Percentiles rank a stretch among this genome's conserved stretches.
Conservation (phyloP, 2,329 filamentous ascomycete species). For the Sporothrix brunneoviolacea region DNA sequence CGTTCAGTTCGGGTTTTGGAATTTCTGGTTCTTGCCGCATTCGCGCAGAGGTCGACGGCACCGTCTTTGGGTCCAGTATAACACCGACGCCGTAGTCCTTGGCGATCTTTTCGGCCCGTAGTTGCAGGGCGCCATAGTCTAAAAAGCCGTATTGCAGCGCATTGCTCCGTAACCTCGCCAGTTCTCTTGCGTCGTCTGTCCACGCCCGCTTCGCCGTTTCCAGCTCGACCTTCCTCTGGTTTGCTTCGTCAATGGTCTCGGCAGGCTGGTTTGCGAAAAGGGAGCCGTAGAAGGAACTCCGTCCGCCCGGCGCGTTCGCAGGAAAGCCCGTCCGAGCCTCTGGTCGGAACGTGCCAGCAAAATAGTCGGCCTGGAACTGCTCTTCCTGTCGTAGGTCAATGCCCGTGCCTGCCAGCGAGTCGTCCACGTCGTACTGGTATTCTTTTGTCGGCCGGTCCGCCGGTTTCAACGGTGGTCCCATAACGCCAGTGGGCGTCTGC, state of each 20-base stretch:
- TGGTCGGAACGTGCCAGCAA: slow-evolving; percentile 38
- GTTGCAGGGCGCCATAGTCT: slow-evolving; percentile 54
- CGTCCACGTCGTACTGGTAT: slow-evolving; percentile 67
- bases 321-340: slow-evolving; percentile 48
- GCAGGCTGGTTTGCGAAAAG: slow-evolving; percentile 60
- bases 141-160: slow-evolving; percentile 72
- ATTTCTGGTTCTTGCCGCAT: slow-evolving; percentile 45
- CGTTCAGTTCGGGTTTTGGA: slow-evolving; percentile 46
- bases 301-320: slow-evolving; percentile 48
- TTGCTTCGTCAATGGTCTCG: slow-evolving; percentile 35
- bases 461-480: slow-evolving; percentile 55
- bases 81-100: slow-evolving; percentile 50
- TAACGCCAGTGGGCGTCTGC: slow-evolving; percentile 29
- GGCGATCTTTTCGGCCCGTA: slow-evolving; percentile 51
- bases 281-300: slow-evolving; percentile 56
- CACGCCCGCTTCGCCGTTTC: slow-evolving; percentile 61
- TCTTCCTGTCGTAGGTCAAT: slow-evolving; percentile 85
- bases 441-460: slow-evolving; percentile 57
- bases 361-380: slow-evolving; percentile 66
- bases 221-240: slow-evolving; percentile 59
- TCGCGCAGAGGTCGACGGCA: slow-evolving; percentile 35
- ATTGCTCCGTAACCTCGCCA: slow-evolving; percentile 55
- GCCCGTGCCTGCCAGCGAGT: slow-evolving; percentile 76
- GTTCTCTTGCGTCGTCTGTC: slow-evolving; percentile 55
- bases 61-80: slow-evolving; percentile 48